Evolutionary conservation across 495 filamentous ascomycete genomes (phyloP), one percentile per base, ranked within the genome.

Genomic region (Xylaria grammica): DNA sequence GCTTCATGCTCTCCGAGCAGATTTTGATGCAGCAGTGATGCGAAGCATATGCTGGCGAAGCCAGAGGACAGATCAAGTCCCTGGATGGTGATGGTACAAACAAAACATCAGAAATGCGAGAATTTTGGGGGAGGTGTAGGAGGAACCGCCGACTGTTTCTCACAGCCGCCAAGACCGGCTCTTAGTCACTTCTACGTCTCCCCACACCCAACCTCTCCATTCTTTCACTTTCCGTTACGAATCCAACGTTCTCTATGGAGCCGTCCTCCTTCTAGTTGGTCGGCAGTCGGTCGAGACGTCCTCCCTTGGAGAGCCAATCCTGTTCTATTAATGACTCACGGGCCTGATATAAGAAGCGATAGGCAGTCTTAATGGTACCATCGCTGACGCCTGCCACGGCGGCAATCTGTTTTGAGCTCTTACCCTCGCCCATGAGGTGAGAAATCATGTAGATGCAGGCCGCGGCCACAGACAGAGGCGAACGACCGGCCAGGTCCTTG

Each of bases 361-460:
- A 99, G 0, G 96, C 93, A 51, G 91, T 93, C 51, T 94, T 91
- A 66, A 99, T 97, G 1, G 95, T 99, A 50, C 94, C 93, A 69
- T 99, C 95, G 71, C 92, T 97, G 30, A 97, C 95, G 63, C 91
- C 91, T 4, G 90, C 90, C 19, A 95, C 89, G 1, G 65, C 61
- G 1, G 90, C 89, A 66, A 98, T 97, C 58, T 97, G 90, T 75
- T 94, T 95, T 44, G 94, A 87, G 6, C 85, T 82, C 73, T 90
- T 90, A n/a, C 85, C 77, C 42, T 91, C 82, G 50, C 89, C 91
- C 84, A 94, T 89, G 22, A 97, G 81, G 71, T 92, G 85, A 0
- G 91, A 92, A 8, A 92, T 89, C 87, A 97, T 94, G 81, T 95
- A 98, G 75, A 99, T 97, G 74, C 92, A 96, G 44, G 94, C 93